Conservation (phyloP, 1,284 basidiomycete species). For the Melanopsichium pennsylvanicum region DNA sequence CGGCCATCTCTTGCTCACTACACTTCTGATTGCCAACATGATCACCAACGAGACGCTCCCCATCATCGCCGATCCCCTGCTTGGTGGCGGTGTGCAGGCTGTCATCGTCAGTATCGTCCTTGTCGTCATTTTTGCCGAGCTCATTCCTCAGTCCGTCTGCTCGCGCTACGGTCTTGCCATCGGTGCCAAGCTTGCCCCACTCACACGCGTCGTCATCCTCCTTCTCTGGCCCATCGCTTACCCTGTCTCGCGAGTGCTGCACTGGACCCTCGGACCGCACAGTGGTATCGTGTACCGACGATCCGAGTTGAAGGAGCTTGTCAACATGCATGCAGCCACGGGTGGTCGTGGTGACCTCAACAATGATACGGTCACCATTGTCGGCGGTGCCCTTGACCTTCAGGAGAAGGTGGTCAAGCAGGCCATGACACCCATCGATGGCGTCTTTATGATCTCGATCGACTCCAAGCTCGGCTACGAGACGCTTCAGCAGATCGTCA, state of each 20-base stretch:
- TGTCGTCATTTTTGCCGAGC: conserved; percentile 78
- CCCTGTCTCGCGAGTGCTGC: conserved; percentile 65
- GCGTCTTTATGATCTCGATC: conserved; percentile 79
- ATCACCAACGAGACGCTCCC: conserved; percentile 74
- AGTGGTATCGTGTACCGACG: conserved; percentile 64
- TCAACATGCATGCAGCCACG: conserved; percentile 74
- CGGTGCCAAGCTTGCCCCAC: conserved; percentile 63
- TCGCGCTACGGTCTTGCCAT: conserved; percentile 65
- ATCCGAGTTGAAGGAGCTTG: conserved; percentile 76
- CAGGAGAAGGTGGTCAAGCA: conserved; percentile 76
- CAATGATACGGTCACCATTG: conserved; percentile 78
- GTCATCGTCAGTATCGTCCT: conserved; percentile 63
- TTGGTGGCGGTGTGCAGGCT: conserved; percentile 82
- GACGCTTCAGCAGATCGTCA: conserved; percentile 76
- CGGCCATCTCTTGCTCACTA: conserved; percentile 62
- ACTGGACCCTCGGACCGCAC: conserved; percentile 64
- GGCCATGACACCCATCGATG: conserved; percentile 79
- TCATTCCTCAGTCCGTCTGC: conserved; percentile 77
- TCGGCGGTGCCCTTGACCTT: conserved; percentile 77
- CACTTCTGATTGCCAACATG: conserved; percentile 65
- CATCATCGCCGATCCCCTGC: conserved; percentile 84
- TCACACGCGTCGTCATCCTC: conserved; percentile 62
- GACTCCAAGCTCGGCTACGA: conserved; percentile 81
- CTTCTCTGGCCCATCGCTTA: conserved; percentile 65
- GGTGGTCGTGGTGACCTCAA: conserved; percentile 74